Percentiles rank a stretch among this genome's conserved stretches.
phyloP scores from a whole-genome alignment of 1,284 basidiomycete species.

The Schizophyllum commune region DNA sequence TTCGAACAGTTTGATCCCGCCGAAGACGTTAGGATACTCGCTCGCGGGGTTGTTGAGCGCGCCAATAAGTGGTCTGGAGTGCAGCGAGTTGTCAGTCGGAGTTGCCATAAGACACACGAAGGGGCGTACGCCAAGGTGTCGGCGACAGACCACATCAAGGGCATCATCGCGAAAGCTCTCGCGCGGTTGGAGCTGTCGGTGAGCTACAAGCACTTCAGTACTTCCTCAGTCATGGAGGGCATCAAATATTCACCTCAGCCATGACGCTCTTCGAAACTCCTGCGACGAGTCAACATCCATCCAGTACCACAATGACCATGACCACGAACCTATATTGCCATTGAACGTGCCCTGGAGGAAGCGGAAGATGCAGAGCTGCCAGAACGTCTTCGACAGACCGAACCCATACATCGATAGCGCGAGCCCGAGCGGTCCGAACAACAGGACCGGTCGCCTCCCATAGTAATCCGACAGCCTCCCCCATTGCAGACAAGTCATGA shows the following conservation, averaged over 20 bases:
- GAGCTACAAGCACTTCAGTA: constrained; percentile 13
- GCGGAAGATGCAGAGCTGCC: constrained; percentile 29
- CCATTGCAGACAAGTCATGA: constrained; percentile 32
- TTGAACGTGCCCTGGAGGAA: constrained; percentile 37
- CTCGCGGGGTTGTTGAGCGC: constrained; percentile 34
- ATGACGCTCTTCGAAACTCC: constrained; percentile 31
- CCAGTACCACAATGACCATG: constrained; percentile 1
- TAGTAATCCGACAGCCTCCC: constrained; percentile 34
- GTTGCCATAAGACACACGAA: too few relatives aligned
- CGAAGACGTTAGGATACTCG: constrained; percentile 28
- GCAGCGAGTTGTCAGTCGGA: too few relatives aligned
- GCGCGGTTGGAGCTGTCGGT: constrained; percentile 38
- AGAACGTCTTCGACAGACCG: constrained; percentile 34
- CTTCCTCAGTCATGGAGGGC: neutral
- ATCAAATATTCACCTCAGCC: constrained; percentile 21
- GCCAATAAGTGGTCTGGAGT: constrained; percentile 30
- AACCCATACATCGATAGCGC: constrained; percentile 34
- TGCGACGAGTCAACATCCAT: constrained; percentile 7
- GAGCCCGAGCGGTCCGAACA: constrained; percentile 35
- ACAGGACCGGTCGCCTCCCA: constrained; percentile 35
- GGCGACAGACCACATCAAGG: constrained; percentile 29
- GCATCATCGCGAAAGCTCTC: constrained; percentile 32
- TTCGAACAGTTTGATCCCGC: constrained; percentile 22
- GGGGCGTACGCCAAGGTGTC: constrained; percentile 5
- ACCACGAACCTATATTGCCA: constrained; percentile 32